These are phyloP conservation scores for Sporothrix inflata DNA, from an alignment of 2,329 filamentous ascomycete species.

Conservation along the genomic window DNA sequence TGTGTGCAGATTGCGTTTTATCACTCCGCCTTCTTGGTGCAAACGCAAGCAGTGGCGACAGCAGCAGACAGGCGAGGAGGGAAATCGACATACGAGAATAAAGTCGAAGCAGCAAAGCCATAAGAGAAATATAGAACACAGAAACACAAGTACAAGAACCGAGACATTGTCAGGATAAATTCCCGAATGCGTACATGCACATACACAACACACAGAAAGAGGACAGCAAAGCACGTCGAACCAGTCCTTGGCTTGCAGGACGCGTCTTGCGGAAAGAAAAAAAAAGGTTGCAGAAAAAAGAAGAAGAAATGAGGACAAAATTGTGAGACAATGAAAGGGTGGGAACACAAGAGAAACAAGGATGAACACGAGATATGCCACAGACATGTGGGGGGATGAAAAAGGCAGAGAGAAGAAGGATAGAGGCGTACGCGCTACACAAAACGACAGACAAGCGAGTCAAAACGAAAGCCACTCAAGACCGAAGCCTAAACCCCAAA, in stretches of 20 bases:
- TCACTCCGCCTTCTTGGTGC: neutral
- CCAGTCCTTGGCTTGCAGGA: constrained; percentile 11
- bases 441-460: constrained; percentile 21
- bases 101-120: neutral
- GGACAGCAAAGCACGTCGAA: neutral
- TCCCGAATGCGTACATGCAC: constrained; percentile 15
- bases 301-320: neutral
- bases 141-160: neutral
- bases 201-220: neutral
- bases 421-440: constrained; percentile 7
- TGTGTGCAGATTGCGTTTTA: constrained; percentile 15
- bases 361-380: constrained; percentile 29
- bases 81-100: neutral
- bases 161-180: constrained; percentile 18
- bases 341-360: constrained; percentile 20
- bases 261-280: constrained; percentile 4
- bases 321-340: constrained; percentile 4
- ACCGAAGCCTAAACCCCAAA: too few relatives aligned
- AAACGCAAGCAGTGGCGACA: neutral
- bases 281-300: neutral
- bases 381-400: constrained; percentile 11
- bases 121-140: neutral
- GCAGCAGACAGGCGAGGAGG: neutral
- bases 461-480: neutral
- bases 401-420: neutral